These are phyloP conservation scores for Geotrichum histeridarum DNA, from an alignment of 1,139 yeast genomes.

Conservation along the genomic window DNA sequence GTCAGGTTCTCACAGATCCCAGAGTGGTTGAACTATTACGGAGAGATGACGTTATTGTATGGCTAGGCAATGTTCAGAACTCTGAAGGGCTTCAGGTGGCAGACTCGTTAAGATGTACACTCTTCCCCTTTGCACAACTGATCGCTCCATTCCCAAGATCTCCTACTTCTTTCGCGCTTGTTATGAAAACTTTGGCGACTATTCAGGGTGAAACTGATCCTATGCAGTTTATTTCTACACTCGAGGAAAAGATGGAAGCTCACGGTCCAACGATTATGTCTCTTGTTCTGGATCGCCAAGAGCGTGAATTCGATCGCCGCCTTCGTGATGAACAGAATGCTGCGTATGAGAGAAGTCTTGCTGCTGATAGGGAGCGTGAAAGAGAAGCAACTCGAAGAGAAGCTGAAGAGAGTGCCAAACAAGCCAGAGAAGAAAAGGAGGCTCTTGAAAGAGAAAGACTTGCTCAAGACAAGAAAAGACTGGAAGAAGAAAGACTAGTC, in stretches of 20 bases:
- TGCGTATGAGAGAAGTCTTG: conserved; percentile 67
- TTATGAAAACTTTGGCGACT: conserved; percentile 57
- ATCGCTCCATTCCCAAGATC: conserved; percentile 46
- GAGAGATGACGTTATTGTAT: conserved; percentile 53
- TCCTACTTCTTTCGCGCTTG: conserved; percentile 35
- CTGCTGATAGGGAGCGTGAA: conserved; percentile 48
- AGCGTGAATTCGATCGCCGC: conserved; percentile 54
- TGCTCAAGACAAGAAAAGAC: conserved; percentile 17
- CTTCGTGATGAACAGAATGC: conserved; percentile 70
- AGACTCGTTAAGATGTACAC: conserved; percentile 64
- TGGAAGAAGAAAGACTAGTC: conserved; percentile 19
- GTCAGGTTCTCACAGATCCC: conserved; percentile 52
- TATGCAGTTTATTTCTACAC: conserved; percentile 35
- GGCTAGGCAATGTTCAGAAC: conserved; percentile 84
- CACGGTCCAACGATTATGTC: conserved; percentile 58
- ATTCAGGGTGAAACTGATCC: conserved; percentile 52
- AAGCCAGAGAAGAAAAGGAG: conserved; percentile 24
- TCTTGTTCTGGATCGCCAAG: conserved; percentile 58
- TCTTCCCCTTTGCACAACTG: conserved; percentile 77
- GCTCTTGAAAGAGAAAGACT: conserved; percentile 10
- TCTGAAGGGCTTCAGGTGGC: conserved; percentile 85
- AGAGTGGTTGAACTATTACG: conserved; percentile 49
- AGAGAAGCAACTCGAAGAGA: conserved; percentile 31
- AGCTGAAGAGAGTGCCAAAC: conserved; percentile 32
- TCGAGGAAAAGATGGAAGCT: conserved; percentile 41